Percentiles rank a stretch among this genome's conserved stretches.
These are phyloP conservation scores for Botrytis deweyae DNA, from an alignment of 2,329 filamentous ascomycete genomes.

Conservation along the genomic window DNA sequence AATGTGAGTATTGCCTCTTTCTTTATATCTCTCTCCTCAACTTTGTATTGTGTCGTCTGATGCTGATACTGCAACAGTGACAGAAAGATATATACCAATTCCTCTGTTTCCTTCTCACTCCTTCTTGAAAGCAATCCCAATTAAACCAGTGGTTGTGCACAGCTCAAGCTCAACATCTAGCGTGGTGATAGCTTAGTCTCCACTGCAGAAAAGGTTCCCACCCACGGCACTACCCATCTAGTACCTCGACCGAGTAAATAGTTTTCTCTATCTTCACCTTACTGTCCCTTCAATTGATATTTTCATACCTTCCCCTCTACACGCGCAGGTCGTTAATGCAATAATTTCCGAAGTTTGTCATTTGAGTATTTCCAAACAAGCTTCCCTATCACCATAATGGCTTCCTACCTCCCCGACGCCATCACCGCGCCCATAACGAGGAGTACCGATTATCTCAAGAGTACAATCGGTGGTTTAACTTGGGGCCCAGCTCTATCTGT, in stretches of 20 bases:
- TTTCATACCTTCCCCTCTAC: background rate
- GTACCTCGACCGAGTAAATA: background rate
- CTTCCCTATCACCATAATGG: slow-evolving; percentile 28
- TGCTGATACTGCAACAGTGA: background rate
- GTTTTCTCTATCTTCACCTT: background rate
- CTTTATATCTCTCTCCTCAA: background rate
- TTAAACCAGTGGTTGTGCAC: background rate
- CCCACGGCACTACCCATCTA: background rate
- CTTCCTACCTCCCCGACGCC: slow-evolving; percentile 42
- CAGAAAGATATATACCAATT: background rate
- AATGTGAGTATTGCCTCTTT: background rate
- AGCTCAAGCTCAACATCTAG: slow-evolving; percentile 2
- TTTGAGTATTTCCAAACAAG: background rate
- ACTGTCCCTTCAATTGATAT: background rate
- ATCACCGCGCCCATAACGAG: slow-evolving; percentile 43
- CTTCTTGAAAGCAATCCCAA: background rate
- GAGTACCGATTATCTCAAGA: slow-evolving; percentile 44
- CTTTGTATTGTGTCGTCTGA: background rate
- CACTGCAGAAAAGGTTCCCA: background rate
- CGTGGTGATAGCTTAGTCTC: background rate
- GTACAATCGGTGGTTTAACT: slow-evolving; percentile 45
- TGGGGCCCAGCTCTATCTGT: slow-evolving; percentile 42
- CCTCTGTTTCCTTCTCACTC: background rate
- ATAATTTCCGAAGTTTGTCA: background rate
- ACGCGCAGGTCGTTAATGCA: slow-evolving; percentile 1